Percentiles rank a stretch among this genome's conserved stretches.
Evolutionary conservation across 805 yeast species (phyloP).

Genomic region (Lachancea waltii): DNA sequence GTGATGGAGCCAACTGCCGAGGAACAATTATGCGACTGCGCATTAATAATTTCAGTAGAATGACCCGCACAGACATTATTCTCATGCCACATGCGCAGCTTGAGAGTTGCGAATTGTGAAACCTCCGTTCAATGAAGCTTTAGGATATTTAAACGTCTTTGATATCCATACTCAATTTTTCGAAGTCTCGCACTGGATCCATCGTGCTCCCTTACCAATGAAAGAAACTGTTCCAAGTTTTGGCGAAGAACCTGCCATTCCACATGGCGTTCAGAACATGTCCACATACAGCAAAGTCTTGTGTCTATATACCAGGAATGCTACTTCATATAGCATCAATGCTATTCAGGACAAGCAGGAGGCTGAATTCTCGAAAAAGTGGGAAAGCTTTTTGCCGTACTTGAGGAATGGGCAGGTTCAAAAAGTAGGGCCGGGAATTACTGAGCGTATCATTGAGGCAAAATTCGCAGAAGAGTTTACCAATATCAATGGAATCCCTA

Average conservation of each 20-base stretch:
- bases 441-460: slow-evolving; percentile 17
- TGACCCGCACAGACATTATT: no score
- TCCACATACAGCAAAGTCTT: slow-evolving; percentile 38
- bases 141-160: no score
- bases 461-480: slow-evolving; percentile 18
- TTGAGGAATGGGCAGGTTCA: slow-evolving; percentile 5
- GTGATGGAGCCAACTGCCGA: no score
- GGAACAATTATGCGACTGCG: no score
- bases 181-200: no score
- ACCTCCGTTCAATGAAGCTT: no score
- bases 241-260: slow-evolving; percentile 9
- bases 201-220: no score
- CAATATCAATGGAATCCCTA: slow-evolving; percentile 14
- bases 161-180: no score
- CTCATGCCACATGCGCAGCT: no score
- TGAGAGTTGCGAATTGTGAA: no score
- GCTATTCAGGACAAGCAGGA: slow-evolving; percentile 32
- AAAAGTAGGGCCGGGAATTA: slow-evolving; percentile 9
- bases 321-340: slow-evolving; percentile 13
- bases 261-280: slow-evolving; percentile 17
- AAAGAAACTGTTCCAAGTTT: neutral
- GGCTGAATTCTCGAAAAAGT: slow-evolving; percentile 25
- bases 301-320: slow-evolving; percentile 34
- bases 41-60: no score
- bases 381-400: slow-evolving; percentile 21